Evolutionary conservation across 2,329 filamentous ascomycete species (phyloP).

Genomic region (Nannizziopsis arthrosporioides): DNA sequence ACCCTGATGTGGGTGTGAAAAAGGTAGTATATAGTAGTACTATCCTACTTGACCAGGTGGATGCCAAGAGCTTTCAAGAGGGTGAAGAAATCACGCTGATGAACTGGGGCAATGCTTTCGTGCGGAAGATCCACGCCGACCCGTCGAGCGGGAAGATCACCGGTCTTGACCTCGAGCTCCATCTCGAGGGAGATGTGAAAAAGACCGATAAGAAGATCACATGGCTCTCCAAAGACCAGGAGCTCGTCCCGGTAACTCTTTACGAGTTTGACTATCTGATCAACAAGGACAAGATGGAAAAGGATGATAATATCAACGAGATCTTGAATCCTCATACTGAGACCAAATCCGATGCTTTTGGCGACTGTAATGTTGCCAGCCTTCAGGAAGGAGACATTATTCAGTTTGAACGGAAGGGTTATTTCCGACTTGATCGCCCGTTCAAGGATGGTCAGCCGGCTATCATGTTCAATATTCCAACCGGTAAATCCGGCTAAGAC

Average conservation of each 20-base stretch:
- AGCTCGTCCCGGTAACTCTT: conserved; percentile 68
- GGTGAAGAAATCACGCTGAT: conserved; percentile 28
- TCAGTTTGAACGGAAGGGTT: conserved; percentile 88
- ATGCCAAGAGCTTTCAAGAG: conserved; percentile 22
- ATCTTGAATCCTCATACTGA: conserved; percentile 68
- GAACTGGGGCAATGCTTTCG: conserved; percentile 60
- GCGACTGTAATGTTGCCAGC: conserved; percentile 66
- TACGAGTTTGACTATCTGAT: conserved; percentile 94
- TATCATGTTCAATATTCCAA: conserved; percentile 59
- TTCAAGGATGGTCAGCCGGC: conserved; percentile 48
- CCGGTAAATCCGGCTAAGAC: conserved; percentile 40
- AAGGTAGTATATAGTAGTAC: conserved; percentile 23
- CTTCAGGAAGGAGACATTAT: conserved; percentile 84
- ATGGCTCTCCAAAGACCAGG: conserved; percentile 71
- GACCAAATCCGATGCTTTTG: conserved; percentile 60
- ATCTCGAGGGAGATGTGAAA: conserved; percentile 87
- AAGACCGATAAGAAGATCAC: conserved; percentile 94
- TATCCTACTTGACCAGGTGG: conserved; percentile 24
- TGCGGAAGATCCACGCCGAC: conserved; percentile 41
- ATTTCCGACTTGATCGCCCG: conserved; percentile 68
- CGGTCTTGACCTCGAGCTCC: conserved; percentile 67
- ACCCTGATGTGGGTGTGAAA: conserved; percentile 23
- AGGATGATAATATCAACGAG: conserved; percentile 75
- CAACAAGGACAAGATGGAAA: conserved; percentile 85
- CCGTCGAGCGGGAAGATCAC: conserved; percentile 48